These are phyloP conservation scores for Toxicodendron radicans DNA, from an alignment of 345 rosid genomes.

Conservation along the genomic window DNA sequence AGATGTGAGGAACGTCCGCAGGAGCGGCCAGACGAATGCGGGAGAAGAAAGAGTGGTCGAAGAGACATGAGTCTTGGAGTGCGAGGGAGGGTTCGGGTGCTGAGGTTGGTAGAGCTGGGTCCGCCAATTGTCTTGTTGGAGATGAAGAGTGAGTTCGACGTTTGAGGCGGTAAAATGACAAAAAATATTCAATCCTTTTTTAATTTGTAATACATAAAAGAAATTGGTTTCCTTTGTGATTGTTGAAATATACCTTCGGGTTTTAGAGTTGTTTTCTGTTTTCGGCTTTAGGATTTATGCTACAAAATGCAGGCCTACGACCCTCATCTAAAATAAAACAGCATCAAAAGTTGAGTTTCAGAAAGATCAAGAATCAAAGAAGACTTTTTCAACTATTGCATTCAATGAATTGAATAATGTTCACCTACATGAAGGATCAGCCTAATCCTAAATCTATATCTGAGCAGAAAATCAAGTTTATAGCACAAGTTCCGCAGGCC, in stretches of 20 bases:
- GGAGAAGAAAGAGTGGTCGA: constrained; percentile 53
- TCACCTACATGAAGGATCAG: constrained; percentile 32
- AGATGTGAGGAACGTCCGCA: constrained; percentile 71
- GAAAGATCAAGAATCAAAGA: neutral
- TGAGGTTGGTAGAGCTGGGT: constrained; percentile 81
- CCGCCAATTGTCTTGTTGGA: constrained; percentile 50
- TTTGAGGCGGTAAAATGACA: too few species aligned
- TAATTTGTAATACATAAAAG: too few species aligned
- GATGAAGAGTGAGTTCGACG: too few species aligned
- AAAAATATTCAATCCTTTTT: too few species aligned
- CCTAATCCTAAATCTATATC: constrained; percentile 25
- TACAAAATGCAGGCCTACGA: neutral
- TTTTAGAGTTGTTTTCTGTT: too few species aligned
- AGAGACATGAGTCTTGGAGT: constrained; percentile 38
- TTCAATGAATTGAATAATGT: constrained; percentile 31
- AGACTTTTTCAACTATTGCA: constrained; percentile 22
- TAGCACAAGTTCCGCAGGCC: constrained; percentile 26
- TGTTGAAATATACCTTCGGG: too few species aligned
- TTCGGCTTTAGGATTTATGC: too few species aligned
- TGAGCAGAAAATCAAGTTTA: constrained; percentile 19
- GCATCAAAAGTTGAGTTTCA: neutral
- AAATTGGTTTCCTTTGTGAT: too few species aligned
- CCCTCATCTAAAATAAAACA: neutral
- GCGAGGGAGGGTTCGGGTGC: constrained; percentile 54
- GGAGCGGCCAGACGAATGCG: constrained; percentile 87